Evolutionary conservation across 306 rosid genomes (phyloP), one percentile per base, ranked within the genome.

Genomic region (Cucurbita ficifolia): DNA sequence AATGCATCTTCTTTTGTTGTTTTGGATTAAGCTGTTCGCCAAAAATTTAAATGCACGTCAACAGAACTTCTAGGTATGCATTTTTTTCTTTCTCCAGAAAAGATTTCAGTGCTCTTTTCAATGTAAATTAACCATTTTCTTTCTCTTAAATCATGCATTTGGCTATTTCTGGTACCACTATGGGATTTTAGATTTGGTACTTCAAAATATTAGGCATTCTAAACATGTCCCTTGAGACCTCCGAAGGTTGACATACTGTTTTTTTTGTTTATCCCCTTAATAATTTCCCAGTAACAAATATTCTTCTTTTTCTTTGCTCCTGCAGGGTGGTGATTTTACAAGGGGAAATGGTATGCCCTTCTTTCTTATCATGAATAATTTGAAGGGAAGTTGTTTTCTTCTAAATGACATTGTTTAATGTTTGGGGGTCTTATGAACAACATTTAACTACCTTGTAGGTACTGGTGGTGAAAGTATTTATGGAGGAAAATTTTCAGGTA

Each of bases 391-490:
- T 68, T 57, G 39, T 29, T 78, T 74, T 71, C 21, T 65, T 77
- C 79, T 78, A 61, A 74, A 39, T 75, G 39, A 42, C 62, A 67
- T 51, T 74, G 77, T 76, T 76, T 73, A 74, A 40, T 75, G 43
- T 76, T 81, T 75, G 74, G 83, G 72, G 29, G 76, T 67, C 24
- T 81, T 83, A 86, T 33, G 68, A 77, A 81, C 78, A 19, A 78
- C 50, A 75, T 81, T 80, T 84, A 65, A 80, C 77, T 85, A 84
- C 71, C 79, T 79, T 81, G 81, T 84, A 95, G 99, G 99, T 75
- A 95, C 91, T 21, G 99, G 99, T 48, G 99, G 99, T 60, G 99
- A 95, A 89, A 89, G 97, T 86, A 87, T 91, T 38, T 89, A 91
- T 82, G 99, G 96, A 65, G 97, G 97, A 74, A 91, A 95, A 77